Conservation (phyloP, 108 stramenopile species). For the Heterococcus sp. region DNA sequence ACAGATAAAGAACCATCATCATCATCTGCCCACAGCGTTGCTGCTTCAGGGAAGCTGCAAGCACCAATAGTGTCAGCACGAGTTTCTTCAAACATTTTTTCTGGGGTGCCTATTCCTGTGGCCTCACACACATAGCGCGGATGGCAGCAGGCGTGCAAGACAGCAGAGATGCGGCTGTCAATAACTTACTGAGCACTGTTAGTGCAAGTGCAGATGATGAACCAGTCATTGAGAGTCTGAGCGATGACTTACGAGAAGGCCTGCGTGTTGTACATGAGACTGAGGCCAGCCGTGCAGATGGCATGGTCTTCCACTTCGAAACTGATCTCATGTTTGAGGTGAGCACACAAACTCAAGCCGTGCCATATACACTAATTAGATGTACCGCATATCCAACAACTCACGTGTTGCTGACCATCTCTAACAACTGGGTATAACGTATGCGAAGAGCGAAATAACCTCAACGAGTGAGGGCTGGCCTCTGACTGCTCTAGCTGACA, state of each 20-base stretch:
- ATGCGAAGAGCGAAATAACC: neutral
- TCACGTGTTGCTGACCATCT: neutral
- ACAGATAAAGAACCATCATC: no score
- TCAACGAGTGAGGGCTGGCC: neutral
- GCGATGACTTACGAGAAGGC: conserved; percentile 9
- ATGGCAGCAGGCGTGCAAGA: no score
- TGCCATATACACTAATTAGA: neutral
- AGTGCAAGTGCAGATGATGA: neutral
- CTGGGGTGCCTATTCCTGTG: no score
- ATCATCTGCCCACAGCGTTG: no score
- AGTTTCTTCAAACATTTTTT: no score
- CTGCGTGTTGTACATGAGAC: conserved; percentile 16
- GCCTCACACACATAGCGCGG: no score
- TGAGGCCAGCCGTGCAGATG: conserved; percentile 19
- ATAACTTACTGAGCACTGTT: no score
- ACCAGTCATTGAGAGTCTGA: neutral
- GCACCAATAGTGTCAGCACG: no score
- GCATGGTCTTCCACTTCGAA: conserved; percentile 46
- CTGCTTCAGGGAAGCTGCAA: no score
- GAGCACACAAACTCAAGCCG: neutral
- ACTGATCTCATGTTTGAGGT: conserved; percentile 38
- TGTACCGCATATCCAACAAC: conserved; percentile 10
- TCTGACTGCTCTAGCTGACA: conserved; percentile 5
- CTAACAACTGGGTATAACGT: neutral
- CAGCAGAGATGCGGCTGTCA: no score